These are phyloP conservation scores for Xylaria sp. DNA, from an alignment of 2,329 filamentous ascomycete genomes.

Conservation along the genomic window DNA sequence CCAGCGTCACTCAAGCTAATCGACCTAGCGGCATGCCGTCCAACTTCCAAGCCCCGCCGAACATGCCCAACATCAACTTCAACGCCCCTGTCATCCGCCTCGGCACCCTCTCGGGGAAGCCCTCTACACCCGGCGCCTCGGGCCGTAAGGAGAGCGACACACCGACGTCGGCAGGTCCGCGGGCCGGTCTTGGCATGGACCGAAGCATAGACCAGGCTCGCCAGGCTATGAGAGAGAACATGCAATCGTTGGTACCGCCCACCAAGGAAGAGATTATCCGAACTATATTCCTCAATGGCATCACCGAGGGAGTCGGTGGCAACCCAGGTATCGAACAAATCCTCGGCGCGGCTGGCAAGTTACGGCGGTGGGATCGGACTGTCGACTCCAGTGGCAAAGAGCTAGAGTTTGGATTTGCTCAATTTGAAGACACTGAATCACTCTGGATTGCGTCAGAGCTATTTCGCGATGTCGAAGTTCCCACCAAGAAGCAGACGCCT, in stretches of 20 bases:
- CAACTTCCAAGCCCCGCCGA: slow-evolving; percentile 88
- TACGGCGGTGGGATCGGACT: slow-evolving; percentile 87
- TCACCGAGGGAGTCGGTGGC: slow-evolving; percentile 80
- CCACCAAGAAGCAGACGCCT: slow-evolving; percentile 77
- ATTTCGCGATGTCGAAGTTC: slow-evolving; percentile 83
- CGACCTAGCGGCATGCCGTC: slow-evolving; percentile 82
- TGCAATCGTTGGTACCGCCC: slow-evolving; percentile 80
- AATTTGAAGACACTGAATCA: slow-evolving; percentile 92
- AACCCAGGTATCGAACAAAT: slow-evolving; percentile 85
- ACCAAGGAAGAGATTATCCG: slow-evolving; percentile 90
- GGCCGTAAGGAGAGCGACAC: slow-evolving; percentile 62
- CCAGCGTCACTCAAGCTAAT: slow-evolving; percentile 78
- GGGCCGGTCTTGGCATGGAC: slow-evolving; percentile 69
- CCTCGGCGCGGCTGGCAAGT: slow-evolving; percentile 77
- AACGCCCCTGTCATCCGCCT: slow-evolving; percentile 95
- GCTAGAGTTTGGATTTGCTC: slow-evolving; percentile 92
- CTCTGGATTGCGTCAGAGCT: slow-evolving; percentile 87
- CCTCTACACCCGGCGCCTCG: slow-evolving; percentile 54
- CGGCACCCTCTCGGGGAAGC: slow-evolving; percentile 79
- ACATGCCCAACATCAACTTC: slow-evolving; percentile 98
- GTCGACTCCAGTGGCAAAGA: slow-evolving; percentile 74
- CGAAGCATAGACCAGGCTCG: slow-evolving; percentile 74
- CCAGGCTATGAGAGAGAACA: slow-evolving; percentile 73
- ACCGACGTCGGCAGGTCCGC: slow-evolving; percentile 53
- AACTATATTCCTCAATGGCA: slow-evolving; percentile 89